phyloP scores from a whole-genome alignment of 2,329 filamentous ascomycete genomes.

The Onygenales sp. region DNA sequence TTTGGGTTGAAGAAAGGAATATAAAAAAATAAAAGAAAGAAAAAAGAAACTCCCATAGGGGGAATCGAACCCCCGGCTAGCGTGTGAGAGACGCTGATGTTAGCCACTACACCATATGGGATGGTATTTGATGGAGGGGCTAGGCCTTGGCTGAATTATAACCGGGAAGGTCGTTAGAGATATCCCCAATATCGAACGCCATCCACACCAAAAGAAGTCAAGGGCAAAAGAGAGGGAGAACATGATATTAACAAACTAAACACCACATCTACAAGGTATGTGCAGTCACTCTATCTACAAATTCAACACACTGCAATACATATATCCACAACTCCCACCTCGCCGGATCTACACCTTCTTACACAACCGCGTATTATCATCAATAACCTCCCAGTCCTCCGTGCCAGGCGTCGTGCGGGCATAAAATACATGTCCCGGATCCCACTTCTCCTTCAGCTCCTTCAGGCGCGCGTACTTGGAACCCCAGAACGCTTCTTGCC shows the following conservation, averaged over 20 bases:
- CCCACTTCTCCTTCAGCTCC: slow-evolving; percentile 31
- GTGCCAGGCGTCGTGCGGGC: slow-evolving; percentile 41
- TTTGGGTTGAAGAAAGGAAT: too few species aligned
- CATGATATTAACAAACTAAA: not conserved
- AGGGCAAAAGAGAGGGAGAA: not conserved
- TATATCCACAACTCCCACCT: not conserved
- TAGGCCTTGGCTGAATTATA: not conserved
- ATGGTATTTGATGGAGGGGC: not conserved
- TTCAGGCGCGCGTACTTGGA: slow-evolving; percentile 26
- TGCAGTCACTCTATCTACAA: not conserved
- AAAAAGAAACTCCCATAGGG: not conserved
- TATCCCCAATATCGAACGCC: too few species aligned
- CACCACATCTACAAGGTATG: not conserved
- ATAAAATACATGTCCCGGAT: slow-evolving; percentile 37
- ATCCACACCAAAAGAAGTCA: not conserved
- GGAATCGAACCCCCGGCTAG: not conserved
- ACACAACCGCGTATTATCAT: not conserved
- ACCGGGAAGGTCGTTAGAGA: not conserved
- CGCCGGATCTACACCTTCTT: not conserved
- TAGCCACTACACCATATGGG: not conserved
- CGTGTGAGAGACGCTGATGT: not conserved
- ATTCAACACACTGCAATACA: not conserved
- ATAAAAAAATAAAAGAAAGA: not conserved
- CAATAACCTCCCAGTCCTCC: slow-evolving; percentile 21
- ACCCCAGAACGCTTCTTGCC: slow-evolving; percentile 32